Base-by-base conservation (phyloP, 352 stramenopile genomes). In the Phytopythium kandeliae region DNA sequence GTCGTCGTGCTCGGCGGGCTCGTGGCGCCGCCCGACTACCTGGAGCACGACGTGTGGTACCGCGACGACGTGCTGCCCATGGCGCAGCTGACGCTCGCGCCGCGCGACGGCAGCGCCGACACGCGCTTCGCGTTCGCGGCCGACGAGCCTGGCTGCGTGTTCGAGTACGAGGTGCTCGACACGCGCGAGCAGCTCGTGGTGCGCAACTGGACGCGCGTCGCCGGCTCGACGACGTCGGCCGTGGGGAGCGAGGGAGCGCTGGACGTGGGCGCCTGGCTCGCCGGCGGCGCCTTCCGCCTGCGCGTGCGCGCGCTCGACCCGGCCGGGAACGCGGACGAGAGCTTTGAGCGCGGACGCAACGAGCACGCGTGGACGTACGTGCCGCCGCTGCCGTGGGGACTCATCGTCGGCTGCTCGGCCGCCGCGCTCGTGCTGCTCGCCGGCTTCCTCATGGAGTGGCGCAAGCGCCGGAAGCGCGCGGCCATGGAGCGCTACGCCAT, bases 401-500 rank as follows among this genome's bases (percentile, higher is more conserved):
- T 95, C 12, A 96, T 98, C 56, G 69, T 96, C 31, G 85, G 74
- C 3, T 62, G 81, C 6, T 80, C 92, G 8, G 66, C 84, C n/a
- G 63, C 79, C 10, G 73, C 73, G n/a, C 44, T 97, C 13, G 58
- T 95, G 36, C 25, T 96, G 1, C 51, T 95, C 21, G 28, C 89
- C n/a, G 71, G 70, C 11, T 67, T 87, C 24, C 96, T 96, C 63
- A 67, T 96, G 57, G 91, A 98, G 67, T 97, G 95, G 78, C 74
- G 89, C 4, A 87, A 96, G 50, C 71, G 92, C 3, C 88, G 94
- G 46, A 95, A 92, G 63, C 92, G 86, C 43, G 73, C 75, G 19
- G 90, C 87, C 19, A 92, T 98, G 69, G 85, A 98, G 57, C 81
- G 86, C n/a, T 98, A 98, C 58, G 88, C 90, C 5, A 95, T 98